Percentiles rank a stretch among this genome's conserved stretches.
Conservation (phyloP, 225 moss, liverwort and hornwort genomes). For the Pleurozium schreberi region DNA sequence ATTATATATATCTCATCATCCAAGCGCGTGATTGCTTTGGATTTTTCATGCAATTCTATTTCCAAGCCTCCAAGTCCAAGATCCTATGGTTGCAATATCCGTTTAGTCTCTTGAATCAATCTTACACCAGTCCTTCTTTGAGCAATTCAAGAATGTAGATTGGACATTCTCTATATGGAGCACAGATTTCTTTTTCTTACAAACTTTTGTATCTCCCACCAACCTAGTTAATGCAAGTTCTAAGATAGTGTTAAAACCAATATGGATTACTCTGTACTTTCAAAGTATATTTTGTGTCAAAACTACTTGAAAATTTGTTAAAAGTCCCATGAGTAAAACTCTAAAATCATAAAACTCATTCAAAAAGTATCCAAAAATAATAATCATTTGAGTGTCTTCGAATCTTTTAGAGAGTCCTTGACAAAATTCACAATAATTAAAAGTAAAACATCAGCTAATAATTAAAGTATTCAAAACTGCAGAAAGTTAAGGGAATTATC, state of each 20-base stretch:
- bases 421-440: neutral
- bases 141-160: neutral
- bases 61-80: neutral
- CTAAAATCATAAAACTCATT: too few species aligned
- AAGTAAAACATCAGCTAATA: neutral
- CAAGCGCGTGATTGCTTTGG: fast-evolving
- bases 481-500: neutral
- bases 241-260: neutral
- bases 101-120: neutral
- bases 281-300: too few species aligned
- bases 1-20: neutral
- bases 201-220: too few species aligned
- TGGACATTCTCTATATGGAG: neutral
- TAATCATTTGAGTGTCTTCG: neutral
- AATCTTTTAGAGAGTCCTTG: neutral
- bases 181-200: neutral
- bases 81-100: fast-evolving
- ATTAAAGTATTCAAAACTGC: neutral
- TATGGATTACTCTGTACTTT: neutral
- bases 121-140: neutral
- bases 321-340: too few species aligned
- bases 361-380: too few species aligned
- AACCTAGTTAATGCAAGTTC: neutral
- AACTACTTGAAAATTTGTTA: neutral
- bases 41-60: neutral